Percentiles rank a stretch among this genome's conserved stretches.
These are phyloP conservation scores for Phytophthora fragariae DNA, from an alignment of 352 stramenopile species.

Conservation along the genomic window DNA sequence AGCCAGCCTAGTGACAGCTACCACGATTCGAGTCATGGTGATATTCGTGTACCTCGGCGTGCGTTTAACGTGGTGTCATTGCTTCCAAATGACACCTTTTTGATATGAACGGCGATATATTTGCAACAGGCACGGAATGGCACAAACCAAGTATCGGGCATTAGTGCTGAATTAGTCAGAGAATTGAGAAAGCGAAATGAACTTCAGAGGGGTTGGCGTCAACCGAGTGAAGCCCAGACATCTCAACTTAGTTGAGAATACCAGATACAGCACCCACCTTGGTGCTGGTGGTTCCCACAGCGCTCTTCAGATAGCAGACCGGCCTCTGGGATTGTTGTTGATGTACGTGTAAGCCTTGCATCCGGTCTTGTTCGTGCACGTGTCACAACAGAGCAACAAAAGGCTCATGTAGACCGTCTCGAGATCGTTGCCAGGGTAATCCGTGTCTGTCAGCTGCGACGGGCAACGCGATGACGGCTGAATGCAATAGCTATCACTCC, in stretches of 20 bases:
- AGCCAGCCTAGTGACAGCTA: conserved; percentile 26
- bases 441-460: conserved; percentile 35
- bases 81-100: conserved; percentile 28
- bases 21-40: conserved; percentile 20
- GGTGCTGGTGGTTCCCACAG: conserved; percentile 25
- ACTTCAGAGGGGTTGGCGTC: neutral
- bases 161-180: neutral
- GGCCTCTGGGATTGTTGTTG: conserved; percentile 46
- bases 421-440: conserved; percentile 56
- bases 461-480: conserved; percentile 36
- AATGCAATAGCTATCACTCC: conserved; percentile 43
- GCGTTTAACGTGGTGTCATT: conserved; percentile 34
- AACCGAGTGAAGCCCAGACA: neutral
- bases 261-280: conserved; percentile 43
- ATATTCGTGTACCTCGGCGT: conserved; percentile 2
- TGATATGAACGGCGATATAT: conserved; percentile 18
- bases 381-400: conserved; percentile 50
- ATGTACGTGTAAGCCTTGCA: conserved; percentile 61
- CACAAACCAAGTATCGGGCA: neutral
- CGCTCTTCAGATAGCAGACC: conserved; percentile 43
- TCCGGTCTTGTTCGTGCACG: conserved; percentile 35
- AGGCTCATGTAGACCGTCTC: conserved; percentile 48
- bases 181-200: neutral
- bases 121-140: neutral
- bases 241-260: conserved; percentile 41